Base-by-base conservation (phyloP, 2,329 filamentous ascomycete species). In the Cordyceps farinosa region DNA sequence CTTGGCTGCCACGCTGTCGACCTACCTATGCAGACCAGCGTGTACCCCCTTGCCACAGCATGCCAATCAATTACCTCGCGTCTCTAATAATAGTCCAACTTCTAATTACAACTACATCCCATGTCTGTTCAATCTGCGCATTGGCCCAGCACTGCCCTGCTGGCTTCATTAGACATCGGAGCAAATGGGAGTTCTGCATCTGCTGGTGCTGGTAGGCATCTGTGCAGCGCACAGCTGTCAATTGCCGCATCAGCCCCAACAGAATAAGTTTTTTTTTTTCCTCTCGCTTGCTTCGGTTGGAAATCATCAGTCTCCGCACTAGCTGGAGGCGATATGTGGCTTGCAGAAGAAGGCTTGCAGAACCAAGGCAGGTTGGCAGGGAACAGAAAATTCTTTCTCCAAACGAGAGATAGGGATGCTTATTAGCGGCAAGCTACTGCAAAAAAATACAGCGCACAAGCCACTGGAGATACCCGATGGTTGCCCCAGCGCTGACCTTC, bases 81-180 rank as follows among this genome's bases (percentile, higher is more conserved):
- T 50, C 36, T 27, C 15, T 34, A 60, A 29, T 36, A 27, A 22
- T 42, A 29, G n/a, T 22, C 52, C 15, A 34, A 52, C 13, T 45
- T 52, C 57, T 60, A 52, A 60, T 52, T 44, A 52, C 36, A 60
- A 10, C 29, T 34, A 44, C 29, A 32, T 60, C 56, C 57, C 57
- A 52, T 60, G 47, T 52, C 36, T 52, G 5, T 57, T 29, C 42
- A 10, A 27, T 17, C 54, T 29, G 42, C 54, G 54, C 54, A 57
- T 57, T 57, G 54, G 54, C 54, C 54, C 42, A 47, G 45, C 57
- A 51, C 22, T 45, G 40, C 40, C 40, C 6, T 36, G 38, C 10
- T 42, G 22, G n/a, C 32, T 6, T 30, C 34, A 55, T 22, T 9
- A 42, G 34, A 27, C 32, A 29, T 53, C 10, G 34, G n/a, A 53